phyloP scores from a whole-genome alignment of 352 stramenopile species.

The Halophytophthora batemanensis region DNA sequence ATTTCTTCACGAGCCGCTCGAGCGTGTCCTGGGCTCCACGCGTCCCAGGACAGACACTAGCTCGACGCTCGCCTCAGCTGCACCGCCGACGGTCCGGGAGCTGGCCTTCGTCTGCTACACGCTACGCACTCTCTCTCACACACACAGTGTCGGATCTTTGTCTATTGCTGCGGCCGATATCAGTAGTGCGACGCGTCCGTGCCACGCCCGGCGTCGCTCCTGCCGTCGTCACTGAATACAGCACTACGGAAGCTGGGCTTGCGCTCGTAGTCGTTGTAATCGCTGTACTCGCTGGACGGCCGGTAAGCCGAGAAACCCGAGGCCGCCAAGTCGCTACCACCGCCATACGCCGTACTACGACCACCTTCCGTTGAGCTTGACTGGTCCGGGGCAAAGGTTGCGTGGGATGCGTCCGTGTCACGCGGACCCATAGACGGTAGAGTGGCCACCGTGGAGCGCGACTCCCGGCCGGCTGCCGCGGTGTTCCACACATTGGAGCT shows the following conservation, averaged over 20 bases:
- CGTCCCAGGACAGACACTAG: no score
- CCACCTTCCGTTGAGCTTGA: no score
- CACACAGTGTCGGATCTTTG: neutral
- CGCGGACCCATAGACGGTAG: no score
- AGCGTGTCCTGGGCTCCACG: no score
- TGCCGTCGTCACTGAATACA: slow-evolving; percentile 38
- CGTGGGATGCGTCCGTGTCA: no score
- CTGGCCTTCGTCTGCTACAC: slow-evolving; percentile 8
- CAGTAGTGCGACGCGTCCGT: slow-evolving; percentile 34
- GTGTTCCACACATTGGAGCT: slow-evolving; percentile 29
- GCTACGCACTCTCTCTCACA: slow-evolving; percentile 6
- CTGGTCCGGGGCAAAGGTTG: no score
- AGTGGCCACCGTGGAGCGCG: slow-evolving; percentile 25
- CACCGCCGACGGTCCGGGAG: no score
- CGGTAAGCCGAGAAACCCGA: no score
- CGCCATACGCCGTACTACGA: slow-evolving; percentile 5
- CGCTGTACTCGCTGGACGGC: slow-evolving; percentile 26
- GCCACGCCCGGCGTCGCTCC: slow-evolving; percentile 20
- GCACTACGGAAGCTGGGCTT: slow-evolving; percentile 34
- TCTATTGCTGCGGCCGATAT: neutral
- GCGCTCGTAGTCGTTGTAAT: slow-evolving; percentile 23
- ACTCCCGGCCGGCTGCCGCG: slow-evolving; percentile 11
- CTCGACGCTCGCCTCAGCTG: no score
- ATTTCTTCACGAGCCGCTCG: no score
- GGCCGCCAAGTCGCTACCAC: slow-evolving; percentile 17